Base-by-base conservation (phyloP, 1,284 basidiomycete genomes). In the Tilletia setariae region DNA sequence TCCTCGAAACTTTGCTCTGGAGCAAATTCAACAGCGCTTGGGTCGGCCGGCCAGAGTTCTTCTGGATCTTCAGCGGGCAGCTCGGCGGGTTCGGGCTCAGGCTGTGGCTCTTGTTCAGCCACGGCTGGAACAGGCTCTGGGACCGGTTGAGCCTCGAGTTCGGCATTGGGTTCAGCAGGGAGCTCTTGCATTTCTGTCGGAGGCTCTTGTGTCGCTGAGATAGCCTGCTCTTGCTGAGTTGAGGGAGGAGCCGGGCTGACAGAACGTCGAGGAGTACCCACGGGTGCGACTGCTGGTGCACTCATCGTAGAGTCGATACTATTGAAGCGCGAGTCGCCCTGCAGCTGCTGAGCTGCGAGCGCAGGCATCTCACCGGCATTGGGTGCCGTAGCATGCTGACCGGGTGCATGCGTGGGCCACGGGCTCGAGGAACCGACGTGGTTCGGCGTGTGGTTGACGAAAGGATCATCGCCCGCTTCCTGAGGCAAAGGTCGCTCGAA, bases 21-120 rank as follows among this genome's bases (percentile, higher is more conserved):
- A 15, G 76, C 76, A 43, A 78, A 79, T 56, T 79, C 76, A 43
- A 79, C 76, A 1, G 78, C 78, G 53, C 72, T 70, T 15, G 78
- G 78, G 51, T 70, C 72, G 63, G 76, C 76, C 2, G 76, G 78
- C 76, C 78, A 79, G 4, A 74, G 65, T 56, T 79, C 70, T 56
- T 79, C 78, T 7, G 75, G 74, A 25, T 72, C 71, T 16, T 61
- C 56, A 30, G 56, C 32, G 19, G 56, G 56, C 19, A 30, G 13
- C 1, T 61, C 59, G 11, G 7, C 28, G 30, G 46, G 13, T n/a
- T 13, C 9, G 30, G 8, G 15, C 56, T 40, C 46, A 3, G 46
- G 16, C 19, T 23, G 16, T 16, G 46, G 4, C 46, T 61, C 56
- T n/a, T 61, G 15, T 30, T 30, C 56, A 30, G 32, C 30, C 13